Evolutionary conservation across 2,329 filamentous ascomycete genomes (phyloP).

Genomic region (Grosmannia penicillata): DNA sequence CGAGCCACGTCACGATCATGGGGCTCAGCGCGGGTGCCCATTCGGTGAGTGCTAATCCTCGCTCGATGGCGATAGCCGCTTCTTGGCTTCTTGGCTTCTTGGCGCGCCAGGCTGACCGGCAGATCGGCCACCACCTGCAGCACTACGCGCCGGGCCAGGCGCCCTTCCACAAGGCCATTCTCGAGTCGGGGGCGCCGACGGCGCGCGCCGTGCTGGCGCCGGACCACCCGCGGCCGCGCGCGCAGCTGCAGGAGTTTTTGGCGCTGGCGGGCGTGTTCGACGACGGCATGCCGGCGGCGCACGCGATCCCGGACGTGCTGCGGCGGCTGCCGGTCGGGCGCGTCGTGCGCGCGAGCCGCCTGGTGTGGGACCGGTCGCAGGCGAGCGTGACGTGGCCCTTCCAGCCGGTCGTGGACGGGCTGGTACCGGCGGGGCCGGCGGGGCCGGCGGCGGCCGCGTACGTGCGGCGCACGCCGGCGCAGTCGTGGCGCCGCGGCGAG

Average conservation of each 20-base stretch:
- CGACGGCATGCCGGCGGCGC: slow-evolving; percentile 1
- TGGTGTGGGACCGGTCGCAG: slow-evolving; percentile 28
- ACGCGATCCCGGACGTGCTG: slow-evolving; percentile 35
- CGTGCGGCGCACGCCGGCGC: slow-evolving; percentile 41
- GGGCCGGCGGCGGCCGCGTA: neutral
- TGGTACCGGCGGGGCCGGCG: slow-evolving; percentile 13
- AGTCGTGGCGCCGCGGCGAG: slow-evolving; percentile 36
- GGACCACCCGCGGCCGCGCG: slow-evolving; percentile 39
- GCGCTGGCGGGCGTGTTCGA: slow-evolving; percentile 28
- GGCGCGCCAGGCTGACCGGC: neutral
- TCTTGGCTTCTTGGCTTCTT: slow-evolving; percentile 5
- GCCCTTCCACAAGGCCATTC: slow-evolving; percentile 36
- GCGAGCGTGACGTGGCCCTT: slow-evolving; percentile 43
- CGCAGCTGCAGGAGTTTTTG: slow-evolving; percentile 41
- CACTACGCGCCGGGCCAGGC: slow-evolving; percentile 23
- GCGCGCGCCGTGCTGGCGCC: slow-evolving; percentile 37
- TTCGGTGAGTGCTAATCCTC: slow-evolving; percentile 25
- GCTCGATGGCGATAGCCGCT: no score
- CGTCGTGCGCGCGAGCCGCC: slow-evolving; percentile 25
- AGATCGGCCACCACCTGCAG: slow-evolving; percentile 56
- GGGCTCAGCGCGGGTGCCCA: slow-evolving; percentile 49
- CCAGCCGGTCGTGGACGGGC: slow-evolving; percentile 52
- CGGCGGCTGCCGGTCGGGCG: slow-evolving; percentile 23
- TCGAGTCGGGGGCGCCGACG: slow-evolving; percentile 42
- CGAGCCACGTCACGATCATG: slow-evolving; percentile 42